Evolutionary conservation across 176 grass and related monocot genomes (phyloP).

Genomic region (Eleusine coracana): DNA sequence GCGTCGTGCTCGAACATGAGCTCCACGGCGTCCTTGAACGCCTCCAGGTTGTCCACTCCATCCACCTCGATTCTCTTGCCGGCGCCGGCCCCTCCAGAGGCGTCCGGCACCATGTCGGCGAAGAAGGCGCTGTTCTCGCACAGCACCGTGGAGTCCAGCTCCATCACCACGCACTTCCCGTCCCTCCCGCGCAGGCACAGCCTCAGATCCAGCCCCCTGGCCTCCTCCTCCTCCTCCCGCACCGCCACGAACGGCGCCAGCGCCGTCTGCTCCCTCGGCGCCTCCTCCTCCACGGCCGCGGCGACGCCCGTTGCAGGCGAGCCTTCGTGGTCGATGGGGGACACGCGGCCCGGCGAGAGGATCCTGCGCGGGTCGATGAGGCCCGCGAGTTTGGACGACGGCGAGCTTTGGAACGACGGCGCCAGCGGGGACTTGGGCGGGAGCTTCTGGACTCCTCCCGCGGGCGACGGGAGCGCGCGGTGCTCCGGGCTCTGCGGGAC

Average conservation of each 20-base stretch:
- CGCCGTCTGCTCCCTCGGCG: not conserved
- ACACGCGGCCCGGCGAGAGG: slow-evolving; percentile 89
- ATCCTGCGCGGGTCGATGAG: slow-evolving; percentile 84
- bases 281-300: not conserved
- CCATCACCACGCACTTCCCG: slow-evolving; percentile 62
- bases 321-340: slow-evolving; percentile 78
- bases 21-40: slow-evolving; percentile 72
- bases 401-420: slow-evolving; percentile 62
- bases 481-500: slow-evolving; percentile 57
- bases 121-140: slow-evolving; percentile 74
- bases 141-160: slow-evolving; percentile 73
- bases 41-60: slow-evolving; percentile 72
- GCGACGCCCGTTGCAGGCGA: slow-evolving; percentile 13
- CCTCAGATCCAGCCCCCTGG: slow-evolving; percentile 59
- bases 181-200: slow-evolving; percentile 66
- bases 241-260: slow-evolving; percentile 41
- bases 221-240: slow-evolving; percentile 40
- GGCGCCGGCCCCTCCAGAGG: not conserved
- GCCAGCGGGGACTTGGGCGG: slow-evolving; percentile 58
- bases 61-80: slow-evolving; percentile 58
- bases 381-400: slow-evolving; percentile 65
- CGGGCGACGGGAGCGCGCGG: slow-evolving; percentile 20
- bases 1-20: slow-evolving; percentile 72
- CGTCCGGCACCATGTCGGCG: slow-evolving; percentile 52
- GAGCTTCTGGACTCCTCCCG: slow-evolving; percentile 32